phyloP scores from a whole-genome alignment of 805 yeast genomes.

The Yarrowia hollandica region DNA sequence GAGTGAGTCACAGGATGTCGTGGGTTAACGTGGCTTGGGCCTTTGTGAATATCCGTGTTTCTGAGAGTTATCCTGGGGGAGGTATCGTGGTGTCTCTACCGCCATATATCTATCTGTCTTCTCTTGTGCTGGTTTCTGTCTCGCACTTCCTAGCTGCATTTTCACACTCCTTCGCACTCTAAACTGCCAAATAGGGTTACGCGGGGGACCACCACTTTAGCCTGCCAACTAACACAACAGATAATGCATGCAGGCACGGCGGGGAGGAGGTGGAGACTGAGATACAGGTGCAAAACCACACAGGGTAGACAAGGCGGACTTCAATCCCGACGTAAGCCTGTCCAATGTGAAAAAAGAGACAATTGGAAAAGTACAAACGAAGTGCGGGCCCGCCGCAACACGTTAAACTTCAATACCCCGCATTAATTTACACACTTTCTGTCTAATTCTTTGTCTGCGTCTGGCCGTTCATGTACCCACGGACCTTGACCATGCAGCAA shows the following conservation, averaged over 20 bases:
- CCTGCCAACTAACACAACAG: slow-evolving; percentile 1
- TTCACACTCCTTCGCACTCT: slow-evolving; percentile 19
- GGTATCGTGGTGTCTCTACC: neutral
- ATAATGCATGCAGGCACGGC: slow-evolving; percentile 19
- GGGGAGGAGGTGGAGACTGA: neutral
- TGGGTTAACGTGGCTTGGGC: too few relatives aligned
- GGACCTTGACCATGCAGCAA: slow-evolving; percentile 16
- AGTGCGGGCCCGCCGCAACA: neutral
- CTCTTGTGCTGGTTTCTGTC: slow-evolving; percentile 4
- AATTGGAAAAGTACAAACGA: too few relatives aligned
- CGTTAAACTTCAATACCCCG: slow-evolving; percentile 7
- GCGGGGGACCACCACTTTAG: slow-evolving; percentile 9
- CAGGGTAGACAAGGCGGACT: too few relatives aligned
- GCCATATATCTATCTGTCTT: slow-evolving; percentile 24
- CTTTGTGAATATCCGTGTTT: too few relatives aligned
- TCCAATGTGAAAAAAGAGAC: too few relatives aligned
- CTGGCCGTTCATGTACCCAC: neutral
- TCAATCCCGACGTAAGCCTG: too few relatives aligned
- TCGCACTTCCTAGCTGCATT: slow-evolving; percentile 21
- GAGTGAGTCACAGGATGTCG: neutral
- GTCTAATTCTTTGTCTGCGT: neutral
- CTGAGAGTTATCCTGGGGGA: too few relatives aligned
- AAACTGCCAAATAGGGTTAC: slow-evolving; percentile 10
- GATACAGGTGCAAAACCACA: too few relatives aligned
- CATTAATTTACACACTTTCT: slow-evolving; percentile 4